These are phyloP conservation scores for Sporisorium sorghi DNA, from an alignment of 1,284 basidiomycete genomes.

Conservation along the genomic window DNA sequence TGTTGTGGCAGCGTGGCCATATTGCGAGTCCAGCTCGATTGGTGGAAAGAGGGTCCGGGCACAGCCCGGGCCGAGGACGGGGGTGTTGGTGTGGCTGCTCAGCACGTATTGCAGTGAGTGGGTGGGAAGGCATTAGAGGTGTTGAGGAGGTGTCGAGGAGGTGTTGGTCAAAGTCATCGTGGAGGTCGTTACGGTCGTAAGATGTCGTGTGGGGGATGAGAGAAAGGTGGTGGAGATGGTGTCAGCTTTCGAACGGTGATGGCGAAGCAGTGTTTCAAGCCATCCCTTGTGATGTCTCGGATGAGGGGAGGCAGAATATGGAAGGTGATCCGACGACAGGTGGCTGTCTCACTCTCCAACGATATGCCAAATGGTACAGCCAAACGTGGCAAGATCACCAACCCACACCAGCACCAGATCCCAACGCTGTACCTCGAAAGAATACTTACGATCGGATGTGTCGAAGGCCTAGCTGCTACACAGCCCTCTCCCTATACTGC, in stretches of 20 bases:
- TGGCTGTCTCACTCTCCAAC: background rate
- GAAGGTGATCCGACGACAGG: background rate
- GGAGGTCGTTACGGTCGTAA: background rate
- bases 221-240: constrained; percentile 1
- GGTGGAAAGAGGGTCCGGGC: constrained; percentile 18
- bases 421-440: background rate
- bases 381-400: background rate
- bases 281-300: background rate
- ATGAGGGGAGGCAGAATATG: background rate
- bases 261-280: background rate
- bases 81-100: background rate
- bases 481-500: background rate
- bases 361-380: background rate
- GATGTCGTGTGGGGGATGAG: background rate
- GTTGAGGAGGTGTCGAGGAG: background rate
- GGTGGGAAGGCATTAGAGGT: constrained; percentile 6
- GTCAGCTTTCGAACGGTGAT: background rate
- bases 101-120: background rate
- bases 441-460: background rate
- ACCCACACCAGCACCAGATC: background rate
- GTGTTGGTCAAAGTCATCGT: background rate
- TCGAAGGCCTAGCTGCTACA: no score
- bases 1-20: constrained; percentile 54
- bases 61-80: constrained; percentile 23
- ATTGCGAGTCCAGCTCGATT: constrained; percentile 32